Evolutionary conservation across 208 protist genomes (phyloP), one percentile per base, ranked within the genome.

Genomic region (Trypanosoma caninum): DNA sequence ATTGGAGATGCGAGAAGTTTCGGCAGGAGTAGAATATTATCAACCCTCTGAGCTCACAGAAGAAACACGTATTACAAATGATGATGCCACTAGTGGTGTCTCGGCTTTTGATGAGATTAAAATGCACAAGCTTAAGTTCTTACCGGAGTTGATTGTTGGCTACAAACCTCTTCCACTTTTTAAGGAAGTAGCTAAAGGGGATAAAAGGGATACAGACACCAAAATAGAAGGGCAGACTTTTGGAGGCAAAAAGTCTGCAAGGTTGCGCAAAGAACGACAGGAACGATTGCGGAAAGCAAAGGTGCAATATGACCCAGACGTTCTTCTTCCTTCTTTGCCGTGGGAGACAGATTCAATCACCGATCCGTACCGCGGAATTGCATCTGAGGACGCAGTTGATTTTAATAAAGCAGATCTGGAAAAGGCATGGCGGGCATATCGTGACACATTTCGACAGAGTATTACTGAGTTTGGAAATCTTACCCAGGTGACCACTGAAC

Each of bases 81-180:
- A 95, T 65, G 81, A 89, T 66, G 76, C 80, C 25, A 61, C 62
- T 8, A 65, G 62, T 50, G 83, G 79, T 31, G 67, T 64, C 13
- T 89, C 89, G n/a, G 78, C 85, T 37, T 95, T 95, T 78, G 89
- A 95, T 57, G 83, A 90, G 64, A 44, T 72, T 35, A 93, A 93
- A 60, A 81, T 89, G 74, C 78, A 89, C 55, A 89, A 84, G 57
- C 58, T 91, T 10, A 69, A 73, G 62, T 78, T 76, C 8, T 42
- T 88, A 33, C 89, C 89, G 30, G 85, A 95, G 61, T 69, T 94
- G 41, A 80, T 89, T 16, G 82, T 78, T 4, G 88, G 83, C 10
- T 91, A 82, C 69, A 94, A 91, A 61, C 82, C 88, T 16, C 74
- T 94, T 23, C 88, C 88, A 47, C 71, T 90, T 11, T 94, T 85